Evolutionary conservation across 140 eudicot genomes (phyloP).

Genomic region (Bidens hawaiensis): DNA sequence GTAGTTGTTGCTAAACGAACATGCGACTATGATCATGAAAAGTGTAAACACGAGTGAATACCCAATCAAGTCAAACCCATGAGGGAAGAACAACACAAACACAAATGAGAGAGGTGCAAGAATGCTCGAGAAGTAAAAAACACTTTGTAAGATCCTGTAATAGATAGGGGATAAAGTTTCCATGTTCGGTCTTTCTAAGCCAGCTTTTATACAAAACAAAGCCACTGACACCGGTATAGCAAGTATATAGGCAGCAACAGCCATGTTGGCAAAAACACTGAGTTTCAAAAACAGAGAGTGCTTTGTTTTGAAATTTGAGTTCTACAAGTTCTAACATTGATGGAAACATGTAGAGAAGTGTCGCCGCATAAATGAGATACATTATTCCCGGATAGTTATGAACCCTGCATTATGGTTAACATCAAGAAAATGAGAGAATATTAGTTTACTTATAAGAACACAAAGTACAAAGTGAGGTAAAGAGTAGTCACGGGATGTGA

Average conservation of each 20-base stretch:
- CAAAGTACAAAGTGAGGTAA: too few relatives aligned
- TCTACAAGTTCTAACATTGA: not conserved
- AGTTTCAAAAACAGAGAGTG: conserved; percentile 1
- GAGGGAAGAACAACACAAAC: conserved; percentile 3
- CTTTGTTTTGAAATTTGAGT: conserved; percentile 6
- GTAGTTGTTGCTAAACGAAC: not conserved
- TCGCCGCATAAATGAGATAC: not conserved
- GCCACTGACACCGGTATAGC: not conserved
- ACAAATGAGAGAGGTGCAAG: conserved; percentile 21
- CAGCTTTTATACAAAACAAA: not conserved
- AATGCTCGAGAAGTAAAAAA: conserved; percentile 7
- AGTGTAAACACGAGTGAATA: not conserved
- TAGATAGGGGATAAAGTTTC: not conserved
- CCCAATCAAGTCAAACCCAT: not conserved
- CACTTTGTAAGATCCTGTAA: conserved; percentile 1
- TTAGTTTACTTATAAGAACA: too few relatives aligned
- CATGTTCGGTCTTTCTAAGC: not conserved
- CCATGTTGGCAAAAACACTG: not conserved
- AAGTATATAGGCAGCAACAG: not conserved
- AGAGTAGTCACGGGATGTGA: too few relatives aligned
- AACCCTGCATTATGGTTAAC: not conserved
- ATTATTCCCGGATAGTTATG: not conserved
- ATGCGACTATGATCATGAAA: not conserved
- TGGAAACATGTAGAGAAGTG: conserved; percentile 11
- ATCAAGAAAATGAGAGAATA: not conserved